Conservation (phyloP, 148 eudicot genomes). For the Rheum nobile region DNA sequence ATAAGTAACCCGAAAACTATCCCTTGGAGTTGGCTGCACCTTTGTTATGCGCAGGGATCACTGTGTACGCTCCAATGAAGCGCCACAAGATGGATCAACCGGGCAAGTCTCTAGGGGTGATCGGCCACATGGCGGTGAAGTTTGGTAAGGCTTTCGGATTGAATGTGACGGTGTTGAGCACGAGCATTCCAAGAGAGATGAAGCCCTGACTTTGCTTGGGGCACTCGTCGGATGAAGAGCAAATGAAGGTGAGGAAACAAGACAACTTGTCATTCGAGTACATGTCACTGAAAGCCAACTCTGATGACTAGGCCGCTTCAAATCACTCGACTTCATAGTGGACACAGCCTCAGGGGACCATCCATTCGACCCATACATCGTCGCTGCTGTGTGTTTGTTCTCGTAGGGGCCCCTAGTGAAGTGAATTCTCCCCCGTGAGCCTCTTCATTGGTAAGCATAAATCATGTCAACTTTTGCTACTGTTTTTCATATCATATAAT, state of each 20-base stretch:
- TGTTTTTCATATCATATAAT: neutral
- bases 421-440: slow-evolving; percentile 48
- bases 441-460: slow-evolving; percentile 34
- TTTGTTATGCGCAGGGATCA: slow-evolving; percentile 40
- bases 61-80: slow-evolving; percentile 31
- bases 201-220: slow-evolving; percentile 24
- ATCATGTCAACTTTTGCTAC: neutral
- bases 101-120: slow-evolving; percentile 29
- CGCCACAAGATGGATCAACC: slow-evolving; percentile 24
- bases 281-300: no score
- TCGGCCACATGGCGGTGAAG: slow-evolving; percentile 42
- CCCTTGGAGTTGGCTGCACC: slow-evolving; percentile 34
- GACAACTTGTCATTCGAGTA: neutral
- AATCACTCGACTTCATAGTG: slow-evolving; percentile 61
- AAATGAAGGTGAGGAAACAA: neutral
- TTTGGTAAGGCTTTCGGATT: slow-evolving; percentile 45
- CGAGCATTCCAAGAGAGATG: slow-evolving; percentile 32
- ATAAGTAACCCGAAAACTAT: slow-evolving; percentile 21
- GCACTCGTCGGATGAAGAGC: slow-evolving; percentile 12
- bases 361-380: slow-evolving; percentile 54
- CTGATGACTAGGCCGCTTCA: slow-evolving; percentile 22
- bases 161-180: no score
- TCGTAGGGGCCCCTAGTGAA: slow-evolving; percentile 61
- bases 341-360: slow-evolving; percentile 76
- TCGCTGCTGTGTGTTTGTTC: slow-evolving; percentile 43